A percentile compares a stretch with the other conserved stretches of the same genome.
These are phyloP conservation scores for Aspergillus sp. DNA, from an alignment of 2,329 filamentous ascomycete species.

Conservation along the genomic window DNA sequence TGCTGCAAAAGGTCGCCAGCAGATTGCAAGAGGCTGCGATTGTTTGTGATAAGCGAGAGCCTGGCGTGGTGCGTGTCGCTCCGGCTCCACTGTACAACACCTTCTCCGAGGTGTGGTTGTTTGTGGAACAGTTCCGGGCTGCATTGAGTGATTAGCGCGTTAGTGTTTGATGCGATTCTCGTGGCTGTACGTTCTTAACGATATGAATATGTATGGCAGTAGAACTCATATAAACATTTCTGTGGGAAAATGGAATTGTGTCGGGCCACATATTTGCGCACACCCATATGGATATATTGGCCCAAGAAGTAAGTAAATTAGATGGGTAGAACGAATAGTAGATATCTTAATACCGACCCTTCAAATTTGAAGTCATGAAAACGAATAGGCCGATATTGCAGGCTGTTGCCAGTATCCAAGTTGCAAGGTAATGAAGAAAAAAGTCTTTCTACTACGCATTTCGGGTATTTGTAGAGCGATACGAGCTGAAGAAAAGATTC, in stretches of 20 bases:
- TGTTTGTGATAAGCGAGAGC: conserved; percentile 78
- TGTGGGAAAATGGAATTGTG: too few species aligned
- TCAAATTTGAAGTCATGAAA: too few species aligned
- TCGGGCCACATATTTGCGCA: too few species aligned
- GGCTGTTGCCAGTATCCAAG: too few species aligned
- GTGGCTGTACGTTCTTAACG: background rate
- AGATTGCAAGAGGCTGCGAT: conserved; percentile 69
- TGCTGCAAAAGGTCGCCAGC: conserved; percentile 67
- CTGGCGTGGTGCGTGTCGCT: conserved; percentile 78
- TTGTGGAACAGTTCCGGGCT: conserved; percentile 43
- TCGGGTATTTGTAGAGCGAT: conserved; percentile 10
- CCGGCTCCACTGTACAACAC: conserved; percentile 81
- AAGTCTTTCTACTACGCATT: background rate
- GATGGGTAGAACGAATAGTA: too few species aligned
- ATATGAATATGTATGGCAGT: background rate
- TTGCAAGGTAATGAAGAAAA: background rate
- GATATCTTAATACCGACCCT: too few species aligned
- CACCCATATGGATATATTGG: too few species aligned
- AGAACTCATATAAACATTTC: background rate
- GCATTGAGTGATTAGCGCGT: conserved; percentile 22
- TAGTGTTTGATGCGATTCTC: background rate
- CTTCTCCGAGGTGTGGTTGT: conserved; percentile 68
- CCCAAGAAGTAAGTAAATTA: too few species aligned
- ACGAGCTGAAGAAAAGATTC: conserved; percentile 23
- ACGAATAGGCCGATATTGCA: too few species aligned